phyloP scores from a whole-genome alignment of 1,284 basidiomycete species.

The Vanrija sp. region DNA sequence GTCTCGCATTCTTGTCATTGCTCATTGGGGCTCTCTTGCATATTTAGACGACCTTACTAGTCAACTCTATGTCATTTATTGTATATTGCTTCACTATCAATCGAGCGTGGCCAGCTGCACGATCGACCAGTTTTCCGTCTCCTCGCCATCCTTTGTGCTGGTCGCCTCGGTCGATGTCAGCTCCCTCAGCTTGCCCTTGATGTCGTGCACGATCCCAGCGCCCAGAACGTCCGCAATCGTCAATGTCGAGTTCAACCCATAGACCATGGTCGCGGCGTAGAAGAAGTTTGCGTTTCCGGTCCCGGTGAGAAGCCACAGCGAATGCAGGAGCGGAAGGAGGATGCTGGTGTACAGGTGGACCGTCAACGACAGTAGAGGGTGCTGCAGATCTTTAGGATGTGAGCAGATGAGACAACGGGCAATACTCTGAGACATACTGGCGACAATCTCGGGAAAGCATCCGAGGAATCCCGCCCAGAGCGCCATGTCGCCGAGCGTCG shows the following conservation, averaged over 20 bases:
- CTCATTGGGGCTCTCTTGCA: neutral
- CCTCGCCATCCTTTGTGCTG: too few species aligned
- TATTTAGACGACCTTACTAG: neutral
- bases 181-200: neutral
- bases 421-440: slow-evolving; percentile 57
- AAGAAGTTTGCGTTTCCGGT: slow-evolving; percentile 98
- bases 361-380: slow-evolving; percentile 79
- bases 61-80: neutral
- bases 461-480: slow-evolving; percentile 75
- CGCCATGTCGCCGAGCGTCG: slow-evolving; percentile 81
- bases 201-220: slow-evolving; percentile 48
- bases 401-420: neutral
- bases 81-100: neutral
- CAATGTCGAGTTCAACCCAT: slow-evolving; percentile 81
- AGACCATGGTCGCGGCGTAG: slow-evolving; percentile 91
- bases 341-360: slow-evolving; percentile 79
- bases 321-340: slow-evolving; percentile 84
- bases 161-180: neutral
- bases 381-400: slow-evolving; percentile 64
- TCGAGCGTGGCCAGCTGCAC: slow-evolving; percentile 10
- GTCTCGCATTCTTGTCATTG: neutral
- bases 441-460: slow-evolving; percentile 77
- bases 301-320: slow-evolving; percentile 85
- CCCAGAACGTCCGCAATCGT: slow-evolving; percentile 75
- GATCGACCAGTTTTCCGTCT: neutral